phyloP scores from a whole-genome alignment of 2,329 filamentous ascomycete species.

The Aspergillus fischeri region DNA sequence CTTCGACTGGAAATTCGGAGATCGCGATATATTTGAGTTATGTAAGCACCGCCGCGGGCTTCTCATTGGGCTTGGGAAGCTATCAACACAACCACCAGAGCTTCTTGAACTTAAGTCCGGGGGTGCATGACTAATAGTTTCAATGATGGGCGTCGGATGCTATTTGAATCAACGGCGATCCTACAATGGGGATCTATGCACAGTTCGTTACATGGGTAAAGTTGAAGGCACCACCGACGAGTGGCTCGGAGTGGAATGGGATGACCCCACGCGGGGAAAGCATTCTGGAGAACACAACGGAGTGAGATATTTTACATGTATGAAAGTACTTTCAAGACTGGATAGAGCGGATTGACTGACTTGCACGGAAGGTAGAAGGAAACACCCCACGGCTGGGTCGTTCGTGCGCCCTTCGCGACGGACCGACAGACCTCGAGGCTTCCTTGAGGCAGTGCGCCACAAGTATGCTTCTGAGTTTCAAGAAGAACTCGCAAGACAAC shows the following conservation, averaged over 20 bases:
- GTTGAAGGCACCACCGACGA: conserved; percentile 71
- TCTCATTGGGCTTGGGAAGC: conserved; percentile 4
- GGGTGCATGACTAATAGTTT: not conserved
- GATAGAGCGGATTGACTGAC: conserved; percentile 10
- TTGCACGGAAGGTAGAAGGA: conserved; percentile 51
- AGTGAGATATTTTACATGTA: conserved; percentile 78
- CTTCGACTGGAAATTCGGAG: conserved; percentile 6
- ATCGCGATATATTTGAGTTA: conserved; percentile 14
- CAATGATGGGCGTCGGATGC: conserved; percentile 14
- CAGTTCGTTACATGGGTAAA: conserved; percentile 74
- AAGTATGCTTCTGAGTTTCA: conserved; percentile 72
- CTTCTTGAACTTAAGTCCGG: not conserved
- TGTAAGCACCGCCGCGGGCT: conserved; percentile 18
- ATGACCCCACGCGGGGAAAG: conserved; percentile 80
- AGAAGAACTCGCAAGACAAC: conserved; percentile 23
- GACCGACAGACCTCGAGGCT: conserved; percentile 64
- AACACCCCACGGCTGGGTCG: conserved; percentile 69
- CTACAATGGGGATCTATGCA: conserved; percentile 73
- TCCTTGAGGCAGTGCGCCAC: conserved; percentile 71
- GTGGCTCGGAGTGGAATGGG: conserved; percentile 98
- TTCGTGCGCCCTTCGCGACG: conserved; percentile 77
- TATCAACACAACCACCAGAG: conserved; percentile 8
- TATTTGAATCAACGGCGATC: conserved; percentile 72
- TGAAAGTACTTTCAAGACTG: not conserved
- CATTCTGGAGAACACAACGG: conserved; percentile 82